Evolutionary conservation across 768 basidiomycete species (phyloP).

Genomic region (Agaricus blazei): DNA sequence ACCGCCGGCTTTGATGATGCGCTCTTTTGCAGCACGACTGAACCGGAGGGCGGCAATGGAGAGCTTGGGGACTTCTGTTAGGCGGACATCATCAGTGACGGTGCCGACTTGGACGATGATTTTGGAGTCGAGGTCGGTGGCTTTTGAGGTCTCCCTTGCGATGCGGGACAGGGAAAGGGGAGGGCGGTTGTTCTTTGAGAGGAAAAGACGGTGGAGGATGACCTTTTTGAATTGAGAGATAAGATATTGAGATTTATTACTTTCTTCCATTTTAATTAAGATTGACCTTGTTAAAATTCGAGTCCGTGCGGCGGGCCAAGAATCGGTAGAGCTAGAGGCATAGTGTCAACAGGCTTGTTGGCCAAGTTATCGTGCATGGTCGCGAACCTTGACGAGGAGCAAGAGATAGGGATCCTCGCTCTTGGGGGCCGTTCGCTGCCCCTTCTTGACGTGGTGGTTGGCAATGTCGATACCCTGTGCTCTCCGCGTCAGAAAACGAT

Average conservation of each 20-base stretch:
- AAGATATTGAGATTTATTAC: background rate
- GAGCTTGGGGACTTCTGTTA: conserved; percentile 82
- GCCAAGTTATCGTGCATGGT: background rate
- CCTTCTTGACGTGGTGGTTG: conserved; percentile 98
- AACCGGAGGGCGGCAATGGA: conserved; percentile 93
- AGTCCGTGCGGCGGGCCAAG: conserved; percentile 94
- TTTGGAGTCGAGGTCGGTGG: conserved; percentile 68
- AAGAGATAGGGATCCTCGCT: conserved; percentile 99
- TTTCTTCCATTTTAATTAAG: background rate
- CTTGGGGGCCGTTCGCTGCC: conserved; percentile 89
- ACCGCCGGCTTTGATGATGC: conserved; percentile 93
- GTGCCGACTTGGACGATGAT: conserved; percentile 87
- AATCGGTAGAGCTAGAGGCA: conserved; percentile 88
- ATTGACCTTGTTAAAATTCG: conserved; percentile 88
- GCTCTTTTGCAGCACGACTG: conserved; percentile 88
- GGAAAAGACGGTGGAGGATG: conserved; percentile 94
- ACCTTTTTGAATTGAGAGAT: conserved; percentile 40
- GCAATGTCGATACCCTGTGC: conserved; percentile 90
- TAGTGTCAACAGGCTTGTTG: conserved; percentile 1
- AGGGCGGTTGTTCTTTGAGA: conserved; percentile 95
- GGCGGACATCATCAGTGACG: conserved; percentile 93
- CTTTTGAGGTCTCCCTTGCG: conserved; percentile 69
- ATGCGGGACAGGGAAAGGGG: conserved; percentile 94
- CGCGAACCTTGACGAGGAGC: conserved; percentile 89
- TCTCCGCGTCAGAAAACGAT: conserved; percentile 12